phyloP scores from a whole-genome alignment of 2,329 filamentous ascomycete species.

The Metarhizium rileyi region DNA sequence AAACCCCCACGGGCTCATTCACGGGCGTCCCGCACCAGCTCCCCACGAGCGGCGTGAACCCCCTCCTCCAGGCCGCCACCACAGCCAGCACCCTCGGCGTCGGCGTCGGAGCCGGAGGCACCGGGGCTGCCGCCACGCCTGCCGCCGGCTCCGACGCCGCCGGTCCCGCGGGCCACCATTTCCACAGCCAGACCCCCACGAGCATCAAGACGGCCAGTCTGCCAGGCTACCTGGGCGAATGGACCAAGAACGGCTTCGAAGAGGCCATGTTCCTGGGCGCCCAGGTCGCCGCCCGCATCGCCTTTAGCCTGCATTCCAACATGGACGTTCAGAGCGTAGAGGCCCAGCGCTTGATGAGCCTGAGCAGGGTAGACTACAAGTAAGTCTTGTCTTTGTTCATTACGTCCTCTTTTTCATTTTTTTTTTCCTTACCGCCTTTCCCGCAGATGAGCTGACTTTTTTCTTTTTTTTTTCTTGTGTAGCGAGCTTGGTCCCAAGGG shows the following conservation, averaged over 20 bases:
- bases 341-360: conserved; percentile 44
- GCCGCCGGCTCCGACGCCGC: conserved; percentile 30
- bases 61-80: conserved; percentile 83
- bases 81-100: conserved; percentile 52
- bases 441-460: neutral
- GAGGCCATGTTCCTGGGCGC: conserved; percentile 81
- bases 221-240: conserved; percentile 82
- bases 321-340: conserved; percentile 42
- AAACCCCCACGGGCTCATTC: conserved; percentile 67
- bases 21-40: conserved; percentile 47
- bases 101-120: conserved; percentile 30
- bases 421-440: neutral
- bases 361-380: conserved; percentile 53
- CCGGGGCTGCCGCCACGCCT: conserved; percentile 24
- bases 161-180: conserved; percentile 36
- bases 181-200: conserved; percentile 65
- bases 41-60: conserved; percentile 61
- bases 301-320: conserved; percentile 47
- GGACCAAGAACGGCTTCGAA: conserved; percentile 72
- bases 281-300: conserved; percentile 65
- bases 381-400: conserved; percentile 25
- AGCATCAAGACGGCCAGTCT: conserved; percentile 69
- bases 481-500: conserved; percentile 47
- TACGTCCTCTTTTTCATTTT: neutral
- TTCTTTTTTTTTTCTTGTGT: conserved; percentile 7